Evolutionary conservation across 129 eudicot genomes (phyloP).

Genomic region (Flaveria robusta): DNA sequence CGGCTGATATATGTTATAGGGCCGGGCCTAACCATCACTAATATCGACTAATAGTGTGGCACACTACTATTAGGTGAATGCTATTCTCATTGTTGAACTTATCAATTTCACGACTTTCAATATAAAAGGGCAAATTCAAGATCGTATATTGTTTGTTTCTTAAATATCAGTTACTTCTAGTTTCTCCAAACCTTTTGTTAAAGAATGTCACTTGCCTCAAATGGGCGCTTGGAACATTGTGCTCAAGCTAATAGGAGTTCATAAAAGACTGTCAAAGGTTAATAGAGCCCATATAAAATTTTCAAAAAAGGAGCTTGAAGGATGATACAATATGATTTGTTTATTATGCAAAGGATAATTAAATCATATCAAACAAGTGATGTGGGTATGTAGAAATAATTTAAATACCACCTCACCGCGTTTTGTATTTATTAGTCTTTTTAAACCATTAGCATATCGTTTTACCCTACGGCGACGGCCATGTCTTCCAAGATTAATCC

Average conservation of each 20-base stretch:
- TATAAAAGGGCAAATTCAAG: not conserved
- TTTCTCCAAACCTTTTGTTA: not conserved
- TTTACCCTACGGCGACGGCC: constrained; percentile 82
- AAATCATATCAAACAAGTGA: constrained; percentile 3
- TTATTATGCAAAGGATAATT: not conserved
- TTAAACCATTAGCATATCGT: constrained; percentile 71
- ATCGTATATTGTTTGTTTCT: not conserved
- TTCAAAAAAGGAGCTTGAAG: not conserved
- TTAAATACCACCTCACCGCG: constrained; percentile 61
- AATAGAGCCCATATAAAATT: not conserved
- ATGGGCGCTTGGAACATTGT: too few species aligned
- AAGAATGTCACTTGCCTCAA: not conserved
- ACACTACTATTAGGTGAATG: too few species aligned
- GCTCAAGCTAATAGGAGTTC: too few species aligned
- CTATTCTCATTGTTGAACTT: too few species aligned
- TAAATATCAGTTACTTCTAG: not conserved
- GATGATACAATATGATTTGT: not conserved
- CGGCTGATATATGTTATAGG: too few species aligned
- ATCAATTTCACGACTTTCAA: not conserved
- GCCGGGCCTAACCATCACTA: too few species aligned
- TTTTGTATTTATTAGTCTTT: constrained; percentile 73
- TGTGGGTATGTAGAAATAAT: constrained; percentile 12
- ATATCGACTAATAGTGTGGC: too few species aligned
- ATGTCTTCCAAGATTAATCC: constrained; percentile 73
- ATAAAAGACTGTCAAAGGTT: not conserved